Evolutionary conservation across 2,329 filamentous ascomycete species (phyloP).

Genomic region (Geosmithia putterillii): DNA sequence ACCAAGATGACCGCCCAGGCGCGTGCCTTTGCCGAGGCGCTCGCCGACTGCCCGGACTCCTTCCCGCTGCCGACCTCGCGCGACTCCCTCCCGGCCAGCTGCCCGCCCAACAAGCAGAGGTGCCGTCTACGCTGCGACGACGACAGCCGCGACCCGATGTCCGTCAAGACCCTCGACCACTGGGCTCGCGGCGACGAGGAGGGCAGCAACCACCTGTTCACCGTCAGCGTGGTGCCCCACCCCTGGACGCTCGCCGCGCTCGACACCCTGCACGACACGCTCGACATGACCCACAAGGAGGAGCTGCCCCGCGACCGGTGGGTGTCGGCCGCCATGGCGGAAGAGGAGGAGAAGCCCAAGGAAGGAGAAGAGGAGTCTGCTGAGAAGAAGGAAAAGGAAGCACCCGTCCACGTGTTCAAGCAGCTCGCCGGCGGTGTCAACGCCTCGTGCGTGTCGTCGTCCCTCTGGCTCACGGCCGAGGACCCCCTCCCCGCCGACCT

Average conservation of each 20-base stretch:
- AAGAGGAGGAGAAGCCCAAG: no score
- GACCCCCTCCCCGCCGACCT: slow-evolving; percentile 53
- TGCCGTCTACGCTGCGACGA: slow-evolving; percentile 35
- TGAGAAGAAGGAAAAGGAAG: no score
- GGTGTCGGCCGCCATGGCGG: slow-evolving; percentile 57
- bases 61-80: no score
- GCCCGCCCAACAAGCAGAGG: slow-evolving; percentile 66
- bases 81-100: slow-evolving; percentile 63
- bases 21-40: slow-evolving; percentile 58
- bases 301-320: slow-evolving; percentile 66
- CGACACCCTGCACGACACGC: slow-evolving; percentile 43
- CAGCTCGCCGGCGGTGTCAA: slow-evolving; percentile 41
- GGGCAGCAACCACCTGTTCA: slow-evolving; percentile 60
- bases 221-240: slow-evolving; percentile 80
- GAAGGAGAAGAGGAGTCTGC: no score
- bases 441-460: slow-evolving; percentile 47
- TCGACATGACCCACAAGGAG: slow-evolving; percentile 57
- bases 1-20: slow-evolving; percentile 60
- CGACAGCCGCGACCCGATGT: no score
- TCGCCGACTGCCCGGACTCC: slow-evolving; percentile 66
- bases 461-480: slow-evolving; percentile 74
- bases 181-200: slow-evolving; percentile 47
- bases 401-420: slow-evolving; percentile 35
- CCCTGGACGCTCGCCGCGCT: slow-evolving; percentile 74
- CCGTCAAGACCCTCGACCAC: slow-evolving; percentile 57